These are phyloP conservation scores for Kodamaea kaohsiungensis DNA, from an alignment of 805 yeast species.

Conservation along the genomic window DNA sequence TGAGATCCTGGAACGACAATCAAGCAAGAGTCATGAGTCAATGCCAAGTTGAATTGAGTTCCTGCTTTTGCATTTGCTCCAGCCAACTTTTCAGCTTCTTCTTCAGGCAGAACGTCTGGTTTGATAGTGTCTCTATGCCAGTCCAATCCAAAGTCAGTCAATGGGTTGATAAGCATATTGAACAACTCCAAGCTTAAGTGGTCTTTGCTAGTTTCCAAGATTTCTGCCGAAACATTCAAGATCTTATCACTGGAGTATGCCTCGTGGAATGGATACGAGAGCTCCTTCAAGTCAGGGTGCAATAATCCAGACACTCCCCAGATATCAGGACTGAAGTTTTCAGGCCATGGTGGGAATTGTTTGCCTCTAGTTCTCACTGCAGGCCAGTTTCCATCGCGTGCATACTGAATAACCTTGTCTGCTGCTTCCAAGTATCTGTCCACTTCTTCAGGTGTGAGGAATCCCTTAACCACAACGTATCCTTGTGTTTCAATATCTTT, in stretches of 20 bases:
- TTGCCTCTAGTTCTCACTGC: constrained; percentile 51
- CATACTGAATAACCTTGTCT: constrained; percentile 37
- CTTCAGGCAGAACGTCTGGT: constrained; percentile 46
- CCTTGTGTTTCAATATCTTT: constrained; percentile 19
- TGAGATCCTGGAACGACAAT: constrained; percentile 53
- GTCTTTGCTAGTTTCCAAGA: constrained; percentile 38
- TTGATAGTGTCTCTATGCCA: constrained; percentile 56
- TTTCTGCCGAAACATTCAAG: constrained; percentile 41
- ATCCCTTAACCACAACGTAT: constrained; percentile 39
- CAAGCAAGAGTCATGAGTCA: constrained; percentile 47
- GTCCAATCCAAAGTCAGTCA: constrained; percentile 51
- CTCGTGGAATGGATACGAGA: constrained; percentile 39
- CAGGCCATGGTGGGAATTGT: constrained; percentile 61
- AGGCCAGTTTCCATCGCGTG: constrained; percentile 51
- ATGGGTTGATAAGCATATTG: constrained; percentile 54
- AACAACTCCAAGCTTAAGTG: constrained; percentile 48
- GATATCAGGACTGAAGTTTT: constrained; percentile 49
- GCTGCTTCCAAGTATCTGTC: constrained; percentile 37
- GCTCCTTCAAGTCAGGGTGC: constrained; percentile 45
- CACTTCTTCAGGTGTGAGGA: constrained; percentile 43
- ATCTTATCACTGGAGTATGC: constrained; percentile 41
- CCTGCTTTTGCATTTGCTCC: constrained; percentile 44
- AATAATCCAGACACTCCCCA: constrained; percentile 53
- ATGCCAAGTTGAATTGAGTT: constrained; percentile 52
- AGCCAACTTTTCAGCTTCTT: constrained; percentile 42